Percentiles rank a stretch among this genome's conserved stretches.
phyloP scores from a whole-genome alignment of 2,329 filamentous ascomycete genomes.

The Penicillium sp. region DNA sequence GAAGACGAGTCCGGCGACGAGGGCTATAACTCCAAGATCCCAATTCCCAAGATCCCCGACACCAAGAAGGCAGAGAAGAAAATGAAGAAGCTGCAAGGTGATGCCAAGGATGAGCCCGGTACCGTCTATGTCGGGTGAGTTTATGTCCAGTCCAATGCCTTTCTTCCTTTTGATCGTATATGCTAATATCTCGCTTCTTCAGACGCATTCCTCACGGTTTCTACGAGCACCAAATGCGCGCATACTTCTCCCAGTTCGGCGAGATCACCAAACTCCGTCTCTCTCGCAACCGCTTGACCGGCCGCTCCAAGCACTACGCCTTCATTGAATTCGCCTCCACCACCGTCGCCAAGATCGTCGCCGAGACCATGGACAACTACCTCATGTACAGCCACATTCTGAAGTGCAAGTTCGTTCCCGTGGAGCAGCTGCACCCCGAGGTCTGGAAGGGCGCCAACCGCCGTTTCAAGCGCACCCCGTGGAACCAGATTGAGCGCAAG shows the following conservation, averaged over 20 bases:
- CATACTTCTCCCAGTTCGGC: slow-evolving; percentile 94
- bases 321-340: slow-evolving; percentile 84
- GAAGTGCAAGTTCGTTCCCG: slow-evolving; percentile 79
- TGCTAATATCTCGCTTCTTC: slow-evolving; percentile 26
- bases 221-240: slow-evolving; percentile 93
- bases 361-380: slow-evolving; percentile 97
- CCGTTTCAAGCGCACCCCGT: slow-evolving; percentile 86
- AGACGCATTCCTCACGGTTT: slow-evolving; percentile 90
- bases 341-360: slow-evolving; percentile 87
- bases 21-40: slow-evolving; percentile 53
- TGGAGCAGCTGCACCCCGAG: slow-evolving; percentile 77
- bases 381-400: slow-evolving; percentile 93
- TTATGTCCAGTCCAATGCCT: background rate
- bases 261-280: slow-evolving; percentile 78
- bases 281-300: slow-evolving; percentile 90
- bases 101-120: slow-evolving; percentile 62
- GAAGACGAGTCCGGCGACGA: slow-evolving; percentile 57
- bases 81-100: slow-evolving; percentile 56
- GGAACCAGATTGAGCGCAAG: slow-evolving; percentile 82
- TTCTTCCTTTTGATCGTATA: slow-evolving; percentile 10
- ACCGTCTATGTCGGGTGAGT: slow-evolving; percentile 81
- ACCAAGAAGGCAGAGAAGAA: slow-evolving; percentile 57
- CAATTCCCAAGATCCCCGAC: slow-evolving; percentile 52
- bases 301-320: slow-evolving; percentile 89
- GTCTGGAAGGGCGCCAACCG: slow-evolving; percentile 90